Evolutionary conservation across 139 green algal species (phyloP).

Genomic region (Chlamydomonas sphaeroides): DNA sequence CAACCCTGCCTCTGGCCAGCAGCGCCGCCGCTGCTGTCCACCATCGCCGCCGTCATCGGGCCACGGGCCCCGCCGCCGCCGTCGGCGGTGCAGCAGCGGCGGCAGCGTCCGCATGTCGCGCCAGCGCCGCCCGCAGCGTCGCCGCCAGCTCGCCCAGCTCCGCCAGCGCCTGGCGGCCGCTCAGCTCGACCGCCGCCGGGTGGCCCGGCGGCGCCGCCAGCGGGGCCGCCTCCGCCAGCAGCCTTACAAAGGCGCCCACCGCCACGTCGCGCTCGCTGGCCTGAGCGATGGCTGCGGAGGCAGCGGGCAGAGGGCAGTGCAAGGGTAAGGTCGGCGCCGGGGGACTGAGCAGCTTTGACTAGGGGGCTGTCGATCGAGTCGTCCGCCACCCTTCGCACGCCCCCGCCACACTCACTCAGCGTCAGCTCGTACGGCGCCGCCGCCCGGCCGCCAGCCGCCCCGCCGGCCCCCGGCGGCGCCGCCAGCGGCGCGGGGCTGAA

Average conservation of each 20-base stretch:
- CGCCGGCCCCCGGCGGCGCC: neutral
- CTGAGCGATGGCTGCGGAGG: neutral
- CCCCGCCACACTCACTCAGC: conserved; percentile 12
- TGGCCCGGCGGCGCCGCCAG: conserved; percentile 15
- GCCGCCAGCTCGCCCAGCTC: conserved; percentile 13
- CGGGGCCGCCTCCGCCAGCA: conserved; percentile 26
- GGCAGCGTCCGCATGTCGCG: no score
- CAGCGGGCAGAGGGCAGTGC: neutral
- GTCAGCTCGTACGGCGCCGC: conserved; percentile 3
- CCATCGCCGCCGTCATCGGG: no score
- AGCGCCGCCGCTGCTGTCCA: no score
- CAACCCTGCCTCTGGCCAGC: no score
- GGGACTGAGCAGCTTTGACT: neutral
- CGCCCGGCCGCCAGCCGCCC: neutral
- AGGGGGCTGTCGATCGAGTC: no score
- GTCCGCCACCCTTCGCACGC: no score
- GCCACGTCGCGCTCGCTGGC: conserved; percentile 25
- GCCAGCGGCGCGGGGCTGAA: neutral
- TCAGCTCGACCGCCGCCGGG: neutral
- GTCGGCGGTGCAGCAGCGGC: no score
- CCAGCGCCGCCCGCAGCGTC: neutral
- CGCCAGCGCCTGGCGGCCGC: neutral
- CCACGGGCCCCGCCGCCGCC: no score
- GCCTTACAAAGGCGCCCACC: conserved; percentile 27
- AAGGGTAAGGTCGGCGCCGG: neutral